Conservation (phyloP, 2,329 filamentous ascomycete genomes). For the Penicillium nordicum region DNA sequence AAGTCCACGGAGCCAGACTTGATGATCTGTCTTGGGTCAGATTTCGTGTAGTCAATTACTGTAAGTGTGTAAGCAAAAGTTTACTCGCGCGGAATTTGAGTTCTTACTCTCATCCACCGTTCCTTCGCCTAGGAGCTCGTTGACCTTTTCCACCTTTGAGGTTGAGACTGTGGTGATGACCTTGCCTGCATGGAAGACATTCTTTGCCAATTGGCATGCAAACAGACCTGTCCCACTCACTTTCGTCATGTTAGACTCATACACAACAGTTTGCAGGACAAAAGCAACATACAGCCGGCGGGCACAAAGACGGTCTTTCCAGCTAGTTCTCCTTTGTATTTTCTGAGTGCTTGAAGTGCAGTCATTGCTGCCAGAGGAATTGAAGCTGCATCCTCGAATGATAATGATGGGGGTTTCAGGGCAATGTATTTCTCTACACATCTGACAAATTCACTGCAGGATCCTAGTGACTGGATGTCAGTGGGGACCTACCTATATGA, state of each 20-base stretch:
- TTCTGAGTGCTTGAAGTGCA: conserved; percentile 45
- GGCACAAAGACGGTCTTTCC: conserved; percentile 54
- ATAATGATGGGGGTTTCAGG: conserved; percentile 41
- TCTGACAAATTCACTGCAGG: conserved; percentile 39
- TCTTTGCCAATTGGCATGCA: conserved; percentile 51
- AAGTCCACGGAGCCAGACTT: conserved; percentile 49
- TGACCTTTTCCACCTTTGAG: conserved; percentile 48
- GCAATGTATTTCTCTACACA: conserved; percentile 35
- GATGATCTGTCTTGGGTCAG: conserved; percentile 39
- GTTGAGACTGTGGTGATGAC: conserved; percentile 55
- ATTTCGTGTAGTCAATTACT: conserved; percentile 52
- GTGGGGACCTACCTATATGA: background rate
- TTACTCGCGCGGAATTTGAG: background rate
- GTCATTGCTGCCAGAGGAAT: conserved; percentile 44
- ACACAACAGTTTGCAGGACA: background rate
- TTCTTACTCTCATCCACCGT: conserved; percentile 45
- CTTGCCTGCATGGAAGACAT: conserved; percentile 47
- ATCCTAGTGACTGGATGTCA: conserved; percentile 22
- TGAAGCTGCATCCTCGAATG: conserved; percentile 45
- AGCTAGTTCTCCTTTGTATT: conserved; percentile 45
- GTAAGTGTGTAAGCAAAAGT: background rate
- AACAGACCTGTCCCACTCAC: conserved; percentile 49
- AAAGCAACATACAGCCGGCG: conserved; percentile 37
- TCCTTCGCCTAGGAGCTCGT: conserved; percentile 41
- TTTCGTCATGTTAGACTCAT: conserved; percentile 6